Base-by-base conservation (phyloP, 345 rosid genomes). In the Lagerstroemia speciosa region DNA sequence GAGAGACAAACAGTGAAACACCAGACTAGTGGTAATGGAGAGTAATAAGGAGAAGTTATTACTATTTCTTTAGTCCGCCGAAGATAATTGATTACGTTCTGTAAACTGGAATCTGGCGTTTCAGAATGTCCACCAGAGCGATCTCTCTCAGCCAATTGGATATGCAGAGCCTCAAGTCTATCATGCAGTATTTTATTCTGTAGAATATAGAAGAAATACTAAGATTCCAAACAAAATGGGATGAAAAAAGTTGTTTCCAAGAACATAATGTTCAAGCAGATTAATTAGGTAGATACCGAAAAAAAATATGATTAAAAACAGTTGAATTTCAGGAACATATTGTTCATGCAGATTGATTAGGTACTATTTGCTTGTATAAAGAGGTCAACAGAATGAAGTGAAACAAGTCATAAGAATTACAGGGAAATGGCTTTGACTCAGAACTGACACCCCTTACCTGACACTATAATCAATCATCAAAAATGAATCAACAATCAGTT, bases 61-160 rank as follows among this genome's bases (percentile, higher is more conserved):
- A 89, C 98, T 71, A 94, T 91, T 83, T 88, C 92, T 69, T 91
- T 94, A 26, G 89, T 78, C 77, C 89, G 80, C 63, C 99, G 89
- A 64, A 94, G 88, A 82, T 91, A 89, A 74, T 71, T 86, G 66
- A 94, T 78, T 43, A 94, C 99, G 77, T 79, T 87, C 81, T 89
- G 99, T 83, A 89, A 82, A 64, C 90, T 88, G 73, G 81, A 32
- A 81, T 83, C 92, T 6, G 82, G 53, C 67, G 30, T 75, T 62
- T 74, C 79, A 67, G 87, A 78, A 69, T 70, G 79, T 68, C 89
- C 84, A 68, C 75, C 83, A 79, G 82, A 80, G 57, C 84, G 79
- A 74, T 86, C 92, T 73, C 78, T 91, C 86, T 88, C 93, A 41
- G 98, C 93, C 70, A 85, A 71, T 72, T 83, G 88, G 74, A 89